Conservation (phyloP, 2,329 filamentous ascomycete species). For the Claviceps fusiformis region DNA sequence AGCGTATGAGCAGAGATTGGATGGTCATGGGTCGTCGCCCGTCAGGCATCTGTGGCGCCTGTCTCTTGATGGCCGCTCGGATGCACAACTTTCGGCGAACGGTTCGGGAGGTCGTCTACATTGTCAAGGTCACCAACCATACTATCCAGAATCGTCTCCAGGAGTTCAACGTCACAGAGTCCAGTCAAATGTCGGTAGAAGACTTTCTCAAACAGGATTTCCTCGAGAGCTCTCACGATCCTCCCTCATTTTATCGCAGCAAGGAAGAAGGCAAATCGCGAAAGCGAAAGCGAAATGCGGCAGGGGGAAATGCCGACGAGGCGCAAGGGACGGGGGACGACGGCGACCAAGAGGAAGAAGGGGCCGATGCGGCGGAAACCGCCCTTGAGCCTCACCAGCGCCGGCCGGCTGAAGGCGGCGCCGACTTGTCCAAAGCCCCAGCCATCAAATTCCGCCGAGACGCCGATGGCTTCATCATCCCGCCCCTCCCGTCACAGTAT, state of each 20-base stretch:
- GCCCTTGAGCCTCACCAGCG: constrained; percentile 1
- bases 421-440: constrained; percentile 21
- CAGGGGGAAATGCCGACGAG: constrained; percentile 10
- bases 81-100: constrained; percentile 98
- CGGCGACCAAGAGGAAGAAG: constrained; percentile 6
- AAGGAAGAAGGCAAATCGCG: constrained; percentile 40
- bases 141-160: constrained; percentile 85
- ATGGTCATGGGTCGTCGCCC: constrained; percentile 90
- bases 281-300: constrained; percentile 29
- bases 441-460: constrained; percentile 36
- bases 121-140: constrained; percentile 89
- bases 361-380: not conserved
- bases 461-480: constrained; percentile 56
- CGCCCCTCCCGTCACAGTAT: constrained; percentile 31
- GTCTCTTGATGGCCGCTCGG: constrained; percentile 82
- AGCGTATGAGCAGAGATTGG: constrained; percentile 93
- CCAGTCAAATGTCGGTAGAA: constrained; percentile 72
- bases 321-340: not conserved
- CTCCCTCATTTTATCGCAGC: constrained; percentile 66
- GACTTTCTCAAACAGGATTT: constrained; percentile 66
- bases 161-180: constrained; percentile 81
- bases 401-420: constrained; percentile 16
- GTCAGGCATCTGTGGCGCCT: constrained; percentile 87
- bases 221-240: constrained; percentile 62
- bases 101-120: constrained; percentile 89